A percentile compares a stretch with the other conserved stretches of the same genome.
These are phyloP conservation scores for Histomonas meleagridis DNA, from an alignment of 208 protist genomes.

Conservation along the genomic window DNA sequence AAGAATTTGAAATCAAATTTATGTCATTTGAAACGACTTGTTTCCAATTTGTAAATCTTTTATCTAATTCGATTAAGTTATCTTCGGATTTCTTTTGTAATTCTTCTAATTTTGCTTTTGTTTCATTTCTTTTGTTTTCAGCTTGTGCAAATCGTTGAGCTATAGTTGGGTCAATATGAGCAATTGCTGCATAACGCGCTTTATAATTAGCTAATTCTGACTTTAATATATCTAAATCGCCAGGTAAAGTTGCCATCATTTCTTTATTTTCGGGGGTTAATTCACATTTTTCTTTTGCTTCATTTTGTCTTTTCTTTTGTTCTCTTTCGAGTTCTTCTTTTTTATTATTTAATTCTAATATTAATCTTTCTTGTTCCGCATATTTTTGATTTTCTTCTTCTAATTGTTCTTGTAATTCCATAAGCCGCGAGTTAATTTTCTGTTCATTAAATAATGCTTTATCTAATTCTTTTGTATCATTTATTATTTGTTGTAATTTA, in stretches of 20 bases:
- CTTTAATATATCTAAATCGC: background rate
- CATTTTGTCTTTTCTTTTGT: too few species aligned
- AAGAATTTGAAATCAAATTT: background rate
- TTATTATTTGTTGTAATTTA: background rate
- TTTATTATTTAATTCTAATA: background rate
- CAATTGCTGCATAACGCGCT: background rate
- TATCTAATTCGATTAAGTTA: background rate
- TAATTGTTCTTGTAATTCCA: background rate
- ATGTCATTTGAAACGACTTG: background rate
- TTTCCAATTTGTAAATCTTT: background rate
- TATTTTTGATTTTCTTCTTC: slow-evolving; percentile 26
- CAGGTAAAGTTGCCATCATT: background rate
- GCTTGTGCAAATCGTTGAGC: background rate
- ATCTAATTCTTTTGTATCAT: background rate
- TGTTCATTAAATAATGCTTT: background rate
- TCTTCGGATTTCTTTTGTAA: background rate
- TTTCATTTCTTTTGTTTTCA: background rate
- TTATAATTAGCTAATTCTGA: background rate
- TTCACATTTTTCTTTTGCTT: background rate
- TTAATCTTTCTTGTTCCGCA: background rate
- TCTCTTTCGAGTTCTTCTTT: too few species aligned
- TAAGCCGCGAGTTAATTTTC: background rate
- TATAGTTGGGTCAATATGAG: background rate
- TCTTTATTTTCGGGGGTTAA: background rate
- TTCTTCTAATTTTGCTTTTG: background rate